Evolutionary conservation across 2,329 filamentous ascomycete genomes (phyloP).

Genomic region (Ascochyta clinopodiicola): DNA sequence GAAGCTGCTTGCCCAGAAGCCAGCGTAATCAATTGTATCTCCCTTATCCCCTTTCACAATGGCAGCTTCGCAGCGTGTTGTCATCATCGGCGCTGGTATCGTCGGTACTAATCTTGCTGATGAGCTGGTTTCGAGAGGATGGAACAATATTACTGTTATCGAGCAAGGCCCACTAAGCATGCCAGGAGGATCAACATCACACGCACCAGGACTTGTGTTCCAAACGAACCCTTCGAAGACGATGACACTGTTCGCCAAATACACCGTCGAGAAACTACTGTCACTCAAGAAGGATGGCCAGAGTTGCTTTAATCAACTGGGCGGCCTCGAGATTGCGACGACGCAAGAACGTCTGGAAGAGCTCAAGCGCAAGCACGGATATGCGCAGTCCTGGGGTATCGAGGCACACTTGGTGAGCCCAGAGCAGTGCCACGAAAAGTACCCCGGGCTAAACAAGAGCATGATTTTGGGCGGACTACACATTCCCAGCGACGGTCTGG

Average conservation of each 20-base stretch:
- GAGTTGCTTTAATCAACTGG: slow-evolving; percentile 68
- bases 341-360: slow-evolving; percentile 65
- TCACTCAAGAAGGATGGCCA: slow-evolving; percentile 54
- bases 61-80: slow-evolving; percentile 50
- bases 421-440: slow-evolving; percentile 61
- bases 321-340: slow-evolving; percentile 68
- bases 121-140: slow-evolving; percentile 67
- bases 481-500: slow-evolving; percentile 67
- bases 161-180: slow-evolving; percentile 68
- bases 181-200: slow-evolving; percentile 70
- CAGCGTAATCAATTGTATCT: slow-evolving; percentile 4
- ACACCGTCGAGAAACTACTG: slow-evolving; percentile 67
- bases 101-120: slow-evolving; percentile 70
- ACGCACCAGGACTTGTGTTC: slow-evolving; percentile 69
- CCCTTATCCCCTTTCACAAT: slow-evolving; percentile 18
- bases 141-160: slow-evolving; percentile 68
- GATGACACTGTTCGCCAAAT: slow-evolving; percentile 65
- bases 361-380: slow-evolving; percentile 68
- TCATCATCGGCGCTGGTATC: slow-evolving; percentile 63
- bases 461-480: slow-evolving; percentile 65
- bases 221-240: slow-evolving; percentile 66
- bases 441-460: slow-evolving; percentile 62
- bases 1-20: slow-evolving; percentile 1
- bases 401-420: slow-evolving; percentile 59
- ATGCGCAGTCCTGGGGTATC: slow-evolving; percentile 67